Conservation (phyloP, 371 early-diverging fungal genomes). For the Mycotypha africana region DNA sequence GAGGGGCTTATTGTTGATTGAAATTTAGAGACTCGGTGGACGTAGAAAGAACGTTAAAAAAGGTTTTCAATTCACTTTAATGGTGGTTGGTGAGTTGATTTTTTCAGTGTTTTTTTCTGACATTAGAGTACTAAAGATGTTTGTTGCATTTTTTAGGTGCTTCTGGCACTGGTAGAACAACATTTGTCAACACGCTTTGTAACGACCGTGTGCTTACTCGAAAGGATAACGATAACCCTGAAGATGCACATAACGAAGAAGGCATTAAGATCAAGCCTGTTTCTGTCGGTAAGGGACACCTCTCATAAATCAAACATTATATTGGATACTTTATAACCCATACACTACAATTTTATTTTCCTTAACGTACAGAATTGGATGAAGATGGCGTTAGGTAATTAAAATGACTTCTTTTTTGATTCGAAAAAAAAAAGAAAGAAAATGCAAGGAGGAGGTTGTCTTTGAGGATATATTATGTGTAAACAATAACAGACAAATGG, state of each 20-base stretch:
- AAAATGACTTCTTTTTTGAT: constrained; percentile 10
- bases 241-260: constrained; percentile 87
- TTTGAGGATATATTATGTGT: too few relatives aligned
- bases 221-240: constrained; percentile 71
- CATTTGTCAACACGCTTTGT: constrained; percentile 98
- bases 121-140: not conserved
- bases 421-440: not conserved
- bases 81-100: constrained; percentile 92
- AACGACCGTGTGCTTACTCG: constrained; percentile 65
- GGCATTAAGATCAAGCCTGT: constrained; percentile 86
- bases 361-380: constrained; percentile 68
- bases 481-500: too few relatives aligned
- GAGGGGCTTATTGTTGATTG: not conserved
- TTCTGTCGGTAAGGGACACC: constrained; percentile 58
- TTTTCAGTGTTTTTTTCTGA: too few relatives aligned
- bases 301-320: too few relatives aligned
- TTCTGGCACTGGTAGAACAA: constrained; percentile 96
- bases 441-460: too few relatives aligned
- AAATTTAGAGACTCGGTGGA: constrained; percentile 47
- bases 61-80: constrained; percentile 92
- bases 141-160: constrained; percentile 49
- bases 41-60: constrained; percentile 95
- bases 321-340: too few relatives aligned
- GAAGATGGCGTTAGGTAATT: constrained; percentile 88
- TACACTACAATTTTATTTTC: not conserved